Evolutionary conservation across 75 land plant genomes (phyloP), one percentile per base, ranked within the genome.

Genomic region (Chamaecyparis obtusa): DNA sequence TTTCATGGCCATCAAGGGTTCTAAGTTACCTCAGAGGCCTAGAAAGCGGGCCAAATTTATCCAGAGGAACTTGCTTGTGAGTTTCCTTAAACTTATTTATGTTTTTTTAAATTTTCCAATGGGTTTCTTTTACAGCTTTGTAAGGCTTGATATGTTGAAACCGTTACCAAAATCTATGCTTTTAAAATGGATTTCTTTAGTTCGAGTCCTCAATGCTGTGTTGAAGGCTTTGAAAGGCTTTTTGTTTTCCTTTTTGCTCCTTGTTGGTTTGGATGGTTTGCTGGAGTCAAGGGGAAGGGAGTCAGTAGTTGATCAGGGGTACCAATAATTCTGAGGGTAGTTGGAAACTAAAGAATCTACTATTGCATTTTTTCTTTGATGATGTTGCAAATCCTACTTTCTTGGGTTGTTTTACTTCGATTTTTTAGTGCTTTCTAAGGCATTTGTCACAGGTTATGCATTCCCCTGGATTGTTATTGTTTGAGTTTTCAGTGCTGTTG

Each of bases 1-100:
- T 86, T 97, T 96, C 89, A 84, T 95, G 90, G 95, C 91, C n/a
- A 90, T 97, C 82, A 96, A 96, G 88, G 99, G 99, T 3, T 91
- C 95, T 36, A 96, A 93, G 90, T 92, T 96, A 5, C 96, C 99
- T 17, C 95, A 94, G 83, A 83, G 99, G 86, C 99, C 99, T 57
- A 97, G 94, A 83, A 96, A 94, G 84, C 83, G 99, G 15, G 89
- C 96, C 79, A 97, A 96, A 87, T 87, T 88, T 60, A 88, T 97
- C 64, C 97, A 97, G 86, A 92, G 93, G 49, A 91, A 91, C 57
- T 83, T 96, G 86, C 92, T 92, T 87, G 99, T 97, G 90, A 93
- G 97, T 86, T 36, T 33, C 76, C 36, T 74, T 15, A 36, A 74
- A 32, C 33, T 74, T 74, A 74, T 10, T 33, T 0, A 32, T 1